Evolutionary conservation across 2,329 filamentous ascomycete species (phyloP), one percentile per base, ranked within the genome.

Genomic region (Phyllosticta capitalensis): DNA sequence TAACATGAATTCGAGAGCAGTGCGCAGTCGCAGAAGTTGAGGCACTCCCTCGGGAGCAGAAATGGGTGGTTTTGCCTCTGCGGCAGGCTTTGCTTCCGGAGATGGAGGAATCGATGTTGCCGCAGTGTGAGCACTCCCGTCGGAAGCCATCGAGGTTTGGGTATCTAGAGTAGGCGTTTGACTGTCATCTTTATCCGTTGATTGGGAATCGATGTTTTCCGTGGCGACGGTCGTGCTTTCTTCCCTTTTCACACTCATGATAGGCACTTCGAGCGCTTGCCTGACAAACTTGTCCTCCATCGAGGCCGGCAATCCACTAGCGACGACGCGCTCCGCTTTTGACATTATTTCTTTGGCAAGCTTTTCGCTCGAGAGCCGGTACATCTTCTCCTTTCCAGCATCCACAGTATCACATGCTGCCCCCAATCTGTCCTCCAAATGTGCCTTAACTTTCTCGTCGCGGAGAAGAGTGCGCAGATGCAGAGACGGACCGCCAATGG

Each of bases 201-300:
- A 64, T 9, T 67, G 58, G 14, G 66, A 66, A n/a, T 55, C 57
- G 17, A 50, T 53, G 0, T 54, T 59, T 5, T 64, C 65, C n/a
- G 54, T 52, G 58, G 69, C 64, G 61, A 67, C 72, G 10, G 72
- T 59, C 19, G 60, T 72, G 68, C 70, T 78, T 48, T 83, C 77
- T 59, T 85, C 81, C 52, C 83, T 79, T 67, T 81, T 86, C 49
- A 91, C 78, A 30, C 83, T 83, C 65, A 89, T 76, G 51, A 95
- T 77, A 0, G 94, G 92, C 4, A 85, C 82, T 65, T 94, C 88
- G 5, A 99, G 77, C 1, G 82, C 82, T 67, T 87, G 87, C 56
- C 80, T 82, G 9, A 99, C 84, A 65, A 96, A 95, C 50, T 83
- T 86, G 53, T 94, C 88, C 69, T 96, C 92, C 79, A 99, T 82